phyloP scores from a whole-genome alignment of 129 eudicot genomes.

The Oenanthe sinensis region DNA sequence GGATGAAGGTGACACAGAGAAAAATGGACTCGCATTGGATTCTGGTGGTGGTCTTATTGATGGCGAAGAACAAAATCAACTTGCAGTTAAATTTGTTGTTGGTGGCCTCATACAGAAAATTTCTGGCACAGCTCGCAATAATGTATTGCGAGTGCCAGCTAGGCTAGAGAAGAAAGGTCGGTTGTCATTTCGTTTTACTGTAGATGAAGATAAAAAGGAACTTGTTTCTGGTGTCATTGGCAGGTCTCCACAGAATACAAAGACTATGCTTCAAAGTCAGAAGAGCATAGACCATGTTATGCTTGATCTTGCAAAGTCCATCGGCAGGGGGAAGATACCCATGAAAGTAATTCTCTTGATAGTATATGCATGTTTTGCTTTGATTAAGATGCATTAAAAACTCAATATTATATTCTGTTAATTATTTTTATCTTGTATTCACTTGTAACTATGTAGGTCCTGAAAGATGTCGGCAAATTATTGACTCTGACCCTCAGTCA shows the following conservation, averaged over 20 bases:
- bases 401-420: not conserved
- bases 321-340: slow-evolving; percentile 67
- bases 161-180: slow-evolving; percentile 55
- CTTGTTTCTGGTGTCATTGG: slow-evolving; percentile 28
- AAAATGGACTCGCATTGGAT: slow-evolving; percentile 47
- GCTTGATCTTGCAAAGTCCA: slow-evolving; percentile 55
- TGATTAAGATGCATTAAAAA: not conserved
- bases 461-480: slow-evolving; percentile 58
- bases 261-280: slow-evolving; percentile 32
- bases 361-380: not conserved
- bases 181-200: slow-evolving; percentile 52
- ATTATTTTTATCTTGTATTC: slow-evolving; percentile 1
- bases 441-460: slow-evolving; percentile 42
- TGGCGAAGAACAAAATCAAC: slow-evolving; percentile 44
- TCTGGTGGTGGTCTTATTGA: slow-evolving; percentile 33
- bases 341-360: slow-evolving; percentile 48
- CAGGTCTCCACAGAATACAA: slow-evolving; percentile 27
- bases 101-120: slow-evolving; percentile 37
- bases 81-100: slow-evolving; percentile 53
- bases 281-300: slow-evolving; percentile 58
- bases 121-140: slow-evolving; percentile 35
- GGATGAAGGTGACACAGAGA: slow-evolving; percentile 50
- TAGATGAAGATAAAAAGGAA: slow-evolving; percentile 46
- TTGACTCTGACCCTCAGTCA: slow-evolving; percentile 52
- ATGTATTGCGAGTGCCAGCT: slow-evolving; percentile 78